A percentile compares a stretch with the other conserved stretches of the same genome.
Conservation (phyloP, 441 rosid genomes). For the Gossypium gossypioides region DNA sequence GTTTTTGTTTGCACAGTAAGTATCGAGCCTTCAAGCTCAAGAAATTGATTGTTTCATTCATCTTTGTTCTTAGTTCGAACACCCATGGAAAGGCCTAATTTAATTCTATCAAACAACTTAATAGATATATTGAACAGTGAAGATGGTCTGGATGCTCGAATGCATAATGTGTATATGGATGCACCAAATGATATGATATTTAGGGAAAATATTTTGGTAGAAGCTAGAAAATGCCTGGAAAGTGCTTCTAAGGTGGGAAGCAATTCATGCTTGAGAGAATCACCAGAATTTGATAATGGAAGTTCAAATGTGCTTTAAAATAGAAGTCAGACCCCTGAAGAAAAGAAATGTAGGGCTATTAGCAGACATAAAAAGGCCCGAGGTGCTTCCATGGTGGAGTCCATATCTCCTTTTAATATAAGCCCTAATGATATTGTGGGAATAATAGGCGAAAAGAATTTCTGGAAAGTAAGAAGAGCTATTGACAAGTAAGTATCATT, state of each 20-base stretch:
- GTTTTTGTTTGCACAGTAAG: too few relatives aligned
- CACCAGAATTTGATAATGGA: conserved; percentile 20
- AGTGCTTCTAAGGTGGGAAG: conserved; percentile 23
- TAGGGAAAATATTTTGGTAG: conserved; percentile 21
- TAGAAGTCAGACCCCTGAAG: conserved; percentile 13
- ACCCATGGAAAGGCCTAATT: too few relatives aligned
- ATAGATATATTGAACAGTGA: conserved; percentile 12
- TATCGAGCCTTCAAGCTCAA: too few relatives aligned
- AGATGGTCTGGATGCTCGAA: conserved; percentile 9
- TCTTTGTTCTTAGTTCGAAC: too few relatives aligned
- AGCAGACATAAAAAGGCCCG: conserved; percentile 17
- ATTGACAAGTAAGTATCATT: conserved; percentile 39
- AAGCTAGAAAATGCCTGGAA: conserved; percentile 20
- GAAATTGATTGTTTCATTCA: too few relatives aligned
- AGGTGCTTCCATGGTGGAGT: conserved; percentile 19
- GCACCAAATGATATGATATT: conserved; percentile 18
- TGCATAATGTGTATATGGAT: conserved; percentile 17
- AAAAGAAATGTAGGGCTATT: conserved; percentile 7
- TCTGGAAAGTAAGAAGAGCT: conserved; percentile 37
- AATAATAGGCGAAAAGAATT: conserved; percentile 38
- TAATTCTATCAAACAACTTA: not conserved
- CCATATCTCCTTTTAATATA: conserved; percentile 24
- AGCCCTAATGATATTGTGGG: conserved; percentile 35
- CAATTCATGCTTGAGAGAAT: conserved; percentile 23
- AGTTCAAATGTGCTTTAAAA: conserved; percentile 26